phyloP scores from a whole-genome alignment of 305 asterid genomes.

The Solanum hybrid region DNA sequence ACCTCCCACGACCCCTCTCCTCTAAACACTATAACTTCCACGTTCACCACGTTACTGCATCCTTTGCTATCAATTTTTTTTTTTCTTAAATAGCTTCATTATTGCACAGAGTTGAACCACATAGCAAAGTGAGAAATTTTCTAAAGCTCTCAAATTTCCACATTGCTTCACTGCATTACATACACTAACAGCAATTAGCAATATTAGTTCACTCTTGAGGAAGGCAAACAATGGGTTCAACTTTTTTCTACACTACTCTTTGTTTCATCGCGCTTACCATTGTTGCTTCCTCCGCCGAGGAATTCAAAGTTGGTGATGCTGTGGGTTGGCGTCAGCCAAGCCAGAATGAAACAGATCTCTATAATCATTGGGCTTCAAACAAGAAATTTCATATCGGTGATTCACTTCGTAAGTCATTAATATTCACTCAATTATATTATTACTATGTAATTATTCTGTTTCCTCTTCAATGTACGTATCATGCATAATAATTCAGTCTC shows the following conservation, averaged over 20 bases:
- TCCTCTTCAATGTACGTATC: neutral
- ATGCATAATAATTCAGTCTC: neutral
- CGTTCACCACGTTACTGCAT: slow-evolving; percentile 6
- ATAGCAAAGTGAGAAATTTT: neutral
- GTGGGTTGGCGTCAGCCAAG: slow-evolving; percentile 31
- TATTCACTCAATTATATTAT: neutral
- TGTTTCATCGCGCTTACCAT: neutral
- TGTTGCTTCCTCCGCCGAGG: slow-evolving; percentile 12
- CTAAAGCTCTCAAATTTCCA: neutral
- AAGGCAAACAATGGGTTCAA: neutral
- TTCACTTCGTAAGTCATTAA: slow-evolving; percentile 23
- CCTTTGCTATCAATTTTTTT: neutral
- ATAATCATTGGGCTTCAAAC: slow-evolving; percentile 23
- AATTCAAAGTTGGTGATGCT: slow-evolving; percentile 30
- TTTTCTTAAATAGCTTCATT: neutral
- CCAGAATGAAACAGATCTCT: slow-evolving; percentile 19
- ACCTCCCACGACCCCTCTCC: slow-evolving; percentile 3
- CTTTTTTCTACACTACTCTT: neutral
- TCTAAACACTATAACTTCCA: slow-evolving; percentile 8
- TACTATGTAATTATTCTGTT: neutral
- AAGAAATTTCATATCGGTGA: slow-evolving; percentile 30
- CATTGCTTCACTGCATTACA: neutral
- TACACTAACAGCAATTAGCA: neutral
- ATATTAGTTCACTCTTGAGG: neutral
- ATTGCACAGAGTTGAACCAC: neutral